Percentiles rank a stretch among this genome's conserved stretches.
phyloP scores from a whole-genome alignment of 179 eudicot species.

The Silene noctiflora region DNA sequence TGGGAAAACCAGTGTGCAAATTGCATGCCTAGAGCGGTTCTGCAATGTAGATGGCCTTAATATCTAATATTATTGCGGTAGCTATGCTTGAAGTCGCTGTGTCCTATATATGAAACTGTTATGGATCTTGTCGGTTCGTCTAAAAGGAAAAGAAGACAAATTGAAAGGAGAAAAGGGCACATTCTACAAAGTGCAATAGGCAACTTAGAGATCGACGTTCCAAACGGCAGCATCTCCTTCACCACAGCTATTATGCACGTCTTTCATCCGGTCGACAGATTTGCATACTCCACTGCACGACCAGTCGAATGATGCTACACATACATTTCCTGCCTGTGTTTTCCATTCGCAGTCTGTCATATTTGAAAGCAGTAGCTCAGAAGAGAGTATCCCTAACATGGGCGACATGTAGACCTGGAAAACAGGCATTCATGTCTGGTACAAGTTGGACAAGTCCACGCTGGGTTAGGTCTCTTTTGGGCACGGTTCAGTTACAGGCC shows the following conservation, averaged over 20 bases:
- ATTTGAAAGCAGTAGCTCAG: neutral
- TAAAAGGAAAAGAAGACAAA: neutral
- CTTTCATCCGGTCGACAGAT: conserved; percentile 47
- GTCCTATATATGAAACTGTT: conserved; percentile 3
- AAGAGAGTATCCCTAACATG: neutral
- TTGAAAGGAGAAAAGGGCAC: neutral
- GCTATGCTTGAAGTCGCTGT: conserved; percentile 8
- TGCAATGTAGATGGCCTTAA: no score
- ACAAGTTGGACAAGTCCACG: no score
- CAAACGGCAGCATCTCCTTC: conserved; percentile 51
- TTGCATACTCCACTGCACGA: conserved; percentile 56
- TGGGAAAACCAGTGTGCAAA: neutral
- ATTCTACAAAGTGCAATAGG: neutral
- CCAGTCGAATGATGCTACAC: conserved; percentile 73
- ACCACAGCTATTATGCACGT: conserved; percentile 44
- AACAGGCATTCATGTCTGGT: no score
- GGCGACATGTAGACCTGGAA: no score
- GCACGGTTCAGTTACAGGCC: no score
- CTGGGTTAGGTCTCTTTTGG: no score
- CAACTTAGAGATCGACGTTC: conserved; percentile 19
- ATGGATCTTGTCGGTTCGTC: neutral
- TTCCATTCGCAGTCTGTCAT: conserved; percentile 53
- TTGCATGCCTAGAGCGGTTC: neutral
- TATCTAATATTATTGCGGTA: conserved; percentile 9
- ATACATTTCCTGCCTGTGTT: conserved; percentile 42